A percentile compares a stretch with the other conserved stretches of the same genome.
Conservation (phyloP, 192 early-diverging fungal genomes). For the Geosiphon pyriformis region DNA sequence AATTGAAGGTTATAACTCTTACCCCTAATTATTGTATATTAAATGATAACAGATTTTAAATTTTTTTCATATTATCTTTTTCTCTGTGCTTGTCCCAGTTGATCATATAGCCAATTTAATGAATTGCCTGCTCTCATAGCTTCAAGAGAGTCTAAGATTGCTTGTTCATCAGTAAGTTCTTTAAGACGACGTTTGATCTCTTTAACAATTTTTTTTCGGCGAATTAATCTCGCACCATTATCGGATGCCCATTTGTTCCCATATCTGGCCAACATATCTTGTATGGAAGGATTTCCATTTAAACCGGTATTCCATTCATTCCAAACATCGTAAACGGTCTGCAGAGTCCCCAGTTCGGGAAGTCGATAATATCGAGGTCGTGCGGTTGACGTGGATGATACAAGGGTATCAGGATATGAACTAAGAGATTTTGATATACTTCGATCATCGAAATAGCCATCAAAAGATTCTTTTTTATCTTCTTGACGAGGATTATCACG, state of each 20-base stretch:
- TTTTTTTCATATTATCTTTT: neutral
- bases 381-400: neutral
- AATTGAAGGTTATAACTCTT: too few species aligned
- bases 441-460: too few species aligned
- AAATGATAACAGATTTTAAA: too few species aligned
- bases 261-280: slow-evolving; percentile 5
- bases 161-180: neutral
- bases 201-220: slow-evolving; percentile 16
- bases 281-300: slow-evolving; percentile 16
- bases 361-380: slow-evolving; percentile 4
- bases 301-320: slow-evolving; percentile 19
- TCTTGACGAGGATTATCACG: too few species aligned
- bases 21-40: too few species aligned
- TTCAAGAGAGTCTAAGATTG: slow-evolving; percentile 6
- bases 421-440: too few species aligned
- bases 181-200: neutral
- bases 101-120: slow-evolving; percentile 13
- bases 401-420: too few species aligned
- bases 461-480: too few species aligned
- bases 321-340: slow-evolving; percentile 18
- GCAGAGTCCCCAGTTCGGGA: slow-evolving; percentile 10
- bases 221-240: neutral
- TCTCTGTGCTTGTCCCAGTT: neutral
- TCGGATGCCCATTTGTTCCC: slow-evolving; percentile 15
- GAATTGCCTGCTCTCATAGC: slow-evolving; percentile 2